Evolutionary conservation across 2,329 filamentous ascomycete genomes (phyloP), one percentile per base, ranked within the genome.

Genomic region (Diplocarpon rosae): DNA sequence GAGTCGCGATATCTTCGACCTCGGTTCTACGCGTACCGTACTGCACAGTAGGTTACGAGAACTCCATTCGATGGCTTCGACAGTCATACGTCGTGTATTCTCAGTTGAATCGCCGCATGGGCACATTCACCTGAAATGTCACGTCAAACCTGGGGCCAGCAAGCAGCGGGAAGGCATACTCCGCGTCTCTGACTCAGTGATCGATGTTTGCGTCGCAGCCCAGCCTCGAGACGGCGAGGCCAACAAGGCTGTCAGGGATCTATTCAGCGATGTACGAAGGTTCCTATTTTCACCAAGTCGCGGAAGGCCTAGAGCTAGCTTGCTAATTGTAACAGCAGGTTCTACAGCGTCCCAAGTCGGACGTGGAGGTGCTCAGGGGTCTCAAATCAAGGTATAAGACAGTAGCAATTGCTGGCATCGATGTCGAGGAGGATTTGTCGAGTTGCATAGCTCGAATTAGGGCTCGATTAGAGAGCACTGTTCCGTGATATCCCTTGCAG

Each of bases 171-270:
- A 83, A 53, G 81, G 81, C 12, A 68, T 86, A 36, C 58, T 66
- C 2, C 66, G 68, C 0, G 62, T 86, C 3, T 70, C 71, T 0
- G 69, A 76, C 17, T 69, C 75, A 6, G 65, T 65, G 2, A 70
- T 86, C 37, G 73, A 83, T 48, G 60, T 87, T 1, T 81, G 78
- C 38, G 80, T 85, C 2, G 65, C 80, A 0, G 80, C 79, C 0
- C 78, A 73, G 51, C 70, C 82, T 10, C 70, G 72, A 48, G 78
- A 85, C 12, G 80, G 80, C 12, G 78, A 83, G 57, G 76, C 82
- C 5, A 86, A 86, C 58, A 74, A 73, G 57, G 80, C 81, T 4
- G 76, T 84, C 2, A 64, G 77, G 39, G 67, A 72, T 31, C 63
- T 85, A 4, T 64, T 87, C 44, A 79, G 80, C 51, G 66, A 76